These are phyloP conservation scores for Stereum hirsutum DNA, from an alignment of 1,284 basidiomycete species.

Conservation along the genomic window DNA sequence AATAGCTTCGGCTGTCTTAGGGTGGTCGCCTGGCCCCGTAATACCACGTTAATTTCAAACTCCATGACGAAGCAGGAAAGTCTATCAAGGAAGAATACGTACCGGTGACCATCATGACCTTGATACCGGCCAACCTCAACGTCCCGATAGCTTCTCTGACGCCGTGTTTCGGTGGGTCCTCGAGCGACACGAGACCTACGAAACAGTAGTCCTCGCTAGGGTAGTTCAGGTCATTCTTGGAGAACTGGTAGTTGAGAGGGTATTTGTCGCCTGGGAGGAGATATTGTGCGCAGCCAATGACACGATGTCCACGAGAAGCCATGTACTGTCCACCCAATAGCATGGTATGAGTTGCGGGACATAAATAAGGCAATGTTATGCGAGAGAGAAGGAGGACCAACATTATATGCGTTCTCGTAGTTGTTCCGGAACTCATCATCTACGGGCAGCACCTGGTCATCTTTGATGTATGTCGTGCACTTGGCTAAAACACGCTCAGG, in stretches of 20 bases:
- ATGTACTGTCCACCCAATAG: no score
- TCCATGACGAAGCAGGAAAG: neutral
- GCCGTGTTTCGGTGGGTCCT: constrained; percentile 64
- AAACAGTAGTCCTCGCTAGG: constrained; percentile 50
- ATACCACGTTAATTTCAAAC: no score
- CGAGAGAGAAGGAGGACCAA: constrained; percentile 19
- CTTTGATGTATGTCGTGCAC: constrained; percentile 48
- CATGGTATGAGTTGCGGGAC: no score
- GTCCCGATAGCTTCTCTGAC: constrained; percentile 64
- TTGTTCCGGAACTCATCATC: constrained; percentile 42
- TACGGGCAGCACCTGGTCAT: constrained; percentile 38
- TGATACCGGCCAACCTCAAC: constrained; percentile 57
- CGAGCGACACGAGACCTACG: constrained; percentile 54
- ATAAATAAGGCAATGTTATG: neutral
- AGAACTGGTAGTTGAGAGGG: constrained; percentile 37
- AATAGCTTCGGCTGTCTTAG: constrained; percentile 62
- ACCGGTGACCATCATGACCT: constrained; percentile 69
- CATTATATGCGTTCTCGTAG: constrained; percentile 56
- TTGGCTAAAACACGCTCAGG: constrained; percentile 59
- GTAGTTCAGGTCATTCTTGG: constrained; percentile 43
- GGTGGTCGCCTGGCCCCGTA: constrained; percentile 59
- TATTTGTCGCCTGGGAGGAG: constrained; percentile 41
- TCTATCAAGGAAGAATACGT: constrained; percentile 6
- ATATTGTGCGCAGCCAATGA: constrained; percentile 57
- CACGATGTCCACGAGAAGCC: constrained; percentile 62